These are phyloP conservation scores for Hypoxylon sp. DNA, from an alignment of 2,329 filamentous ascomycete species.

Conservation along the genomic window DNA sequence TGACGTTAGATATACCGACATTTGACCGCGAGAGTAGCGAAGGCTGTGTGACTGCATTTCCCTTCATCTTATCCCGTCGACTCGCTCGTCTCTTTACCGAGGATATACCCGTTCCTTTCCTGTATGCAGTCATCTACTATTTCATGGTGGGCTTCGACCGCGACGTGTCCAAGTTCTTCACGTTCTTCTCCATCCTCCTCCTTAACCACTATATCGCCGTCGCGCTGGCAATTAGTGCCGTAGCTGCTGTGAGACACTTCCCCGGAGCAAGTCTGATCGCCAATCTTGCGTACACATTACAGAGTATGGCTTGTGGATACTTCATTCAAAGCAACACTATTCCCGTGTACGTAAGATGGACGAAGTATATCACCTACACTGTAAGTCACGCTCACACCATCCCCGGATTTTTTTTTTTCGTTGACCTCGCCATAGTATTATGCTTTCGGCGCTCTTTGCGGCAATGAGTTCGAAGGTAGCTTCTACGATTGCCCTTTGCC, in stretches of 20 bases:
- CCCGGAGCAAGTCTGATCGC: conserved; percentile 79
- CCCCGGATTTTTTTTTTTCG: conserved; percentile 16
- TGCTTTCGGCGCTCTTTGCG: conserved; percentile 77
- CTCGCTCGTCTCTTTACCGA: conserved; percentile 78
- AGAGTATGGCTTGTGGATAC: conserved; percentile 82
- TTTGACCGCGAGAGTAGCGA: conserved; percentile 84
- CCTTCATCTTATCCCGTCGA: conserved; percentile 79
- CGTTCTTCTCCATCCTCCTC: conserved; percentile 78
- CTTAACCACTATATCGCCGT: conserved; percentile 82
- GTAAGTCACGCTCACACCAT: conserved; percentile 58
- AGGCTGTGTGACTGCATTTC: conserved; percentile 77
- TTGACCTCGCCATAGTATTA: conserved; percentile 67
- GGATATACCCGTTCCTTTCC: conserved; percentile 79
- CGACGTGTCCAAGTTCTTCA: conserved; percentile 76
- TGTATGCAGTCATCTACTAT: conserved; percentile 81
- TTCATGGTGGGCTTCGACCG: conserved; percentile 83
- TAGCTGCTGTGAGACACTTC: conserved; percentile 77
- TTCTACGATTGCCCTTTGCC: conserved; percentile 81
- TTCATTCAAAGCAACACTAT: conserved; percentile 82
- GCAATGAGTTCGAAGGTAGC: conserved; percentile 79
- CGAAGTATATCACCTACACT: conserved; percentile 77
- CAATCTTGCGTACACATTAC: conserved; percentile 80
- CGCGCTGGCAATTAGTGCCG: conserved; percentile 77
- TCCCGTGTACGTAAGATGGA: conserved; percentile 83
- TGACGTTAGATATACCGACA: conserved; percentile 80